Conservation (phyloP, 2,329 filamentous ascomycete genomes). For the Hymenoscyphus fructigenus region DNA sequence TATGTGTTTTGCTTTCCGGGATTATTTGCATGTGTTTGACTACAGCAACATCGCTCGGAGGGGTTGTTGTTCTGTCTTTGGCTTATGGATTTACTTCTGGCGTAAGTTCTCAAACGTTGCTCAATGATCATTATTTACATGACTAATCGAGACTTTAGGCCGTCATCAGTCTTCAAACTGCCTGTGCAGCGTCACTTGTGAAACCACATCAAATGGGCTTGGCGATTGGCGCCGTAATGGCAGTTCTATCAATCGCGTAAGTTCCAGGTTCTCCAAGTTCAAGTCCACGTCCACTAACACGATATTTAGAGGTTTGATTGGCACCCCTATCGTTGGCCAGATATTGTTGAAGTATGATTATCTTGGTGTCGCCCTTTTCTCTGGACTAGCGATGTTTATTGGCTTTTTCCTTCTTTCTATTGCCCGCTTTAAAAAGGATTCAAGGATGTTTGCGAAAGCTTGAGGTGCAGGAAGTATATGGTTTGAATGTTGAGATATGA, state of each 20-base stretch:
- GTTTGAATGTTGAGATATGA: too few relatives aligned
- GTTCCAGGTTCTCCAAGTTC: background rate
- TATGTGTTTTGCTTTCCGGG: conserved; percentile 18
- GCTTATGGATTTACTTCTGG: conserved; percentile 25
- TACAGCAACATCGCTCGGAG: conserved; percentile 17
- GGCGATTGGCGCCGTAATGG: conserved; percentile 27
- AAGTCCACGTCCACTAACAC: background rate
- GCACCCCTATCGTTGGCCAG: conserved; percentile 28
- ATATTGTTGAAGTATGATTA: conserved; percentile 23
- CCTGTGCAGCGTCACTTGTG: conserved; percentile 24
- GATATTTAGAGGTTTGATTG: conserved; percentile 22
- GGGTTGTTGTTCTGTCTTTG: conserved; percentile 23
- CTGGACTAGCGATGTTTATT: conserved; percentile 25
- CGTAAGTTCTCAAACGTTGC: conserved; percentile 13
- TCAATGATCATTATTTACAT: background rate
- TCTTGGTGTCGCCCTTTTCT: conserved; percentile 28
- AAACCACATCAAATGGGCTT: conserved; percentile 25
- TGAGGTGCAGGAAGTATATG: too few relatives aligned
- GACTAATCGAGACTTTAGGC: conserved; percentile 14
- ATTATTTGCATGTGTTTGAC: conserved; percentile 26
- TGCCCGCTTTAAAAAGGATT: background rate
- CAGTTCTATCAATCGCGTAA: conserved; percentile 4
- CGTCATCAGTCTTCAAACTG: conserved; percentile 27
- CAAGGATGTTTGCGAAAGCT: background rate
- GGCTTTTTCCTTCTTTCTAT: conserved; percentile 8